Base-by-base conservation (phyloP, 345 rosid species). In the Heritiera fomes region DNA sequence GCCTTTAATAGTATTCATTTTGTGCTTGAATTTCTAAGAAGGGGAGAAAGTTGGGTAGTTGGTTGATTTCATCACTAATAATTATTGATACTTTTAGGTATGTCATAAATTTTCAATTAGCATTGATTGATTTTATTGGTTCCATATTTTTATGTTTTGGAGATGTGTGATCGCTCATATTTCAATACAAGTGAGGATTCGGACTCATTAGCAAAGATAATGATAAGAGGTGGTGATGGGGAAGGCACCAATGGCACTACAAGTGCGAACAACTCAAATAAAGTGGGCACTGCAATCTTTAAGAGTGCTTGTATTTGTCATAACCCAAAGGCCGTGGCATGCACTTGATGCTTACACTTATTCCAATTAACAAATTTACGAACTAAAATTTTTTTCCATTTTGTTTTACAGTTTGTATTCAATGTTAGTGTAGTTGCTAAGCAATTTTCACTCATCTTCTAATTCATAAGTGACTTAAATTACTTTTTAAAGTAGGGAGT, bases 161-260 rank as follows among this genome's bases (percentile, higher is more conserved):
- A 86, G 90, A 83, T 81, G 83, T 89, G 77, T 83, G 87, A 80
- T 81, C 85, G 87, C 84, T 89, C 94, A 87, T 92, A 90, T 79
- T 91, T 92, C 79, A 96, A 90, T 83, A 86, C 95, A 30, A 90
- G 89, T 83, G 97, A 90, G 88, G 79, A 90, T 77, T 87, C 93
- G 77, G 91, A 89, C 86, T 85, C 95, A 59, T 83, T 91, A 30
- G 87, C 93, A 32, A 91, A 90, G 75, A 92, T 91, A 69, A 89
- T 93, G 82, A 82, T 90, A 73, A 86, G 87, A 82, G 66, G 79
- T 38, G 73, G 77, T 0, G 73, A 73, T 46, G 85, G 78, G 59
- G 87, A 75, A 20, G 83, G 79, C 43, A 82, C 82, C 75, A 82
- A 82, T 45, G 83, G 66, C 15, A 71, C 78, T 43, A 67, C 79